Conservation (phyloP, 1,139 yeast genomes). For the Yamadazyma blattariae region DNA sequence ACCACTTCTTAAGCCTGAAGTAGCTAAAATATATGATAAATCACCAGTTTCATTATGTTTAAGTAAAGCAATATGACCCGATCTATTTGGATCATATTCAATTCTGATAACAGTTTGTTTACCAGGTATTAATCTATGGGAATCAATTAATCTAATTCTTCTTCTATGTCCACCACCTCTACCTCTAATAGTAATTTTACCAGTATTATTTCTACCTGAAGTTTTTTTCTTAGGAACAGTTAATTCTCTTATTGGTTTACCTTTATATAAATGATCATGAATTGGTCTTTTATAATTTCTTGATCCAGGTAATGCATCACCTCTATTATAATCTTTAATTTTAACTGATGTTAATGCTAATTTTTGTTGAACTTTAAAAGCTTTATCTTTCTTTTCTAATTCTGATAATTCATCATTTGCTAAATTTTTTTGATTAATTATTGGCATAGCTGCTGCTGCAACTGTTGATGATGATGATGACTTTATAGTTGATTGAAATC, state of each 20-base stretch:
- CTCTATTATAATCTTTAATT: conserved; percentile 74
- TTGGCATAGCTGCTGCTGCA: not conserved
- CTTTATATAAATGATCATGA: conserved; percentile 83
- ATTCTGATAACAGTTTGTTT: conserved; percentile 79
- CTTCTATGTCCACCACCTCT: conserved; percentile 97
- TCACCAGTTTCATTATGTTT: conserved; percentile 61
- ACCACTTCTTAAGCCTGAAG: conserved; percentile 91
- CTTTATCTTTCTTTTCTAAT: conserved; percentile 75
- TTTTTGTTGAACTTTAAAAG: conserved; percentile 69
- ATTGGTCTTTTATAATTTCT: conserved; percentile 89
- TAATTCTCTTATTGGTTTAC: conserved; percentile 73
- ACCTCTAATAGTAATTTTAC: conserved; percentile 87
- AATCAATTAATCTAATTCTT: conserved; percentile 81
- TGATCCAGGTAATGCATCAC: conserved; percentile 74
- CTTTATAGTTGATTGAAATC: conserved; percentile 13
- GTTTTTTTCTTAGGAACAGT: conserved; percentile 72
- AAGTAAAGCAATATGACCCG: conserved; percentile 88
- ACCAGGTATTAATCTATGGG: conserved; percentile 65
- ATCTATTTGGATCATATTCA: conserved; percentile 94
- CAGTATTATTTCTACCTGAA: conserved; percentile 89
- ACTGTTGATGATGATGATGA: no score
- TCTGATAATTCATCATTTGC: conserved; percentile 51
- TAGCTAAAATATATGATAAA: conserved; percentile 79
- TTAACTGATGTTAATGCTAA: conserved; percentile 67
- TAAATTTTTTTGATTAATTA: not conserved